Evolutionary conservation across 257 asterid genomes (phyloP).

Genomic region (Nicotiana noctiflora): DNA sequence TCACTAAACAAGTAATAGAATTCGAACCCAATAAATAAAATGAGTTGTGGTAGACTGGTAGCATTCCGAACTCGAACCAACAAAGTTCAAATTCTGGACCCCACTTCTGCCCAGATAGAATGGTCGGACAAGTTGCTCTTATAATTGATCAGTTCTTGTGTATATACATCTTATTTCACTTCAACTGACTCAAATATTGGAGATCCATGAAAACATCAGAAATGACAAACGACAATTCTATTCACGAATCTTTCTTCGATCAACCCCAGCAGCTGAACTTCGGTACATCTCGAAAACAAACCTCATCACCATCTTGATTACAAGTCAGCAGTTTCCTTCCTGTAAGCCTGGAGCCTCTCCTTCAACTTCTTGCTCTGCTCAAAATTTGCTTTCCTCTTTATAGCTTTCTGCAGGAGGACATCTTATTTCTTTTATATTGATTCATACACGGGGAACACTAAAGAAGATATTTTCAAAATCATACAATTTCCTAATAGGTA

Average conservation of each 20-base stretch:
- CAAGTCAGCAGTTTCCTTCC: constrained; percentile 28
- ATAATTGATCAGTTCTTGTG: background rate
- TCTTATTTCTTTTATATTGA: background rate
- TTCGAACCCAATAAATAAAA: no score
- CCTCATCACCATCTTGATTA: background rate
- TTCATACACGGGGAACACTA: background rate
- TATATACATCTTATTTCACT: background rate
- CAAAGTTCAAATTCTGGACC: no score
- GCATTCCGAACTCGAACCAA: no score
- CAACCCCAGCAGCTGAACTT: no score
- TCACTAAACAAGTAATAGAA: no score
- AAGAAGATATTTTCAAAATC: background rate
- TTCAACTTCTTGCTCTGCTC: constrained; percentile 71
- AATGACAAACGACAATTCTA: background rate
- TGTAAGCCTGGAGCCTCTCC: constrained; percentile 37
- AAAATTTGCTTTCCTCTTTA: constrained; percentile 76
- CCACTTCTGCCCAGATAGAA: no score
- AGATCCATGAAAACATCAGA: background rate
- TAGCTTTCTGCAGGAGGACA: constrained; percentile 51
- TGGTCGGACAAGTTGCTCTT: background rate
- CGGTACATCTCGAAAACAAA: background rate
- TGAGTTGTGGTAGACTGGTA: no score
- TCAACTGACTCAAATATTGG: background rate
- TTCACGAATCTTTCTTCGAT: background rate
- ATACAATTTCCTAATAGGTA: background rate